Evolutionary conservation across 2,329 filamentous ascomycete species (phyloP), one percentile per base, ranked within the genome.

Genomic region (Nemania sp.): DNA sequence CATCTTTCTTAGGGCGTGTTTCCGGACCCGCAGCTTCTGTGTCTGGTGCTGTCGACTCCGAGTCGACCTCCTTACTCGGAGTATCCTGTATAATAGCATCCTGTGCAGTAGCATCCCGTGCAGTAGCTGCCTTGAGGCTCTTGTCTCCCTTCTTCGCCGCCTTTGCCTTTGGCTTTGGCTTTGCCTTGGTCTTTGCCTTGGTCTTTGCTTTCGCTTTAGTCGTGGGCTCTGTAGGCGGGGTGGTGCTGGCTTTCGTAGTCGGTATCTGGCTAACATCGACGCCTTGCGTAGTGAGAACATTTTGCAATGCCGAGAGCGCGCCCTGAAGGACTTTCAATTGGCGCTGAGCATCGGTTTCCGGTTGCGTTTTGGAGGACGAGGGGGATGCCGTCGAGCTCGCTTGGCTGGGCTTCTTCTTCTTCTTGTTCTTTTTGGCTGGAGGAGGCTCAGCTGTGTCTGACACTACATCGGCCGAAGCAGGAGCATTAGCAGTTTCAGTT

Each of bases 271-370:
- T 70, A 5, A 78, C 70, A 43, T 73, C 72, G 53, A 77, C 76
- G 38, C 76, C 77, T 71, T 79, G 78, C 10, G 72, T 71, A 35
- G 71, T 70, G 38, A 83, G 76, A 26, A 82, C 81, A 45, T 76
- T 79, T 69, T 80, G 79, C 58, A 83, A 69, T 3, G 81, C 76
- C 15, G 73, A 69, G 58, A 83, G 71, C 15, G 81, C 81, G 18
- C 79, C 80, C 47, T 78, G 68, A 10, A 83, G 71, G 1, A 79
- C 74, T 27, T 78, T 72, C 54, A 79, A 70, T 62, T 81, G 76
- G 49, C 75, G 74, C 51, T 66, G 32, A 32, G 62, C 60, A 60
- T 75, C 54, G n/a, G 51, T 45, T 18, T 67, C 51, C 1, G 52
- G 49, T 4, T 10, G 18, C 10, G 45, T 24, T 41, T 54, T 26